Evolutionary conservation across 352 stramenopile species (phyloP), one percentile per base, ranked within the genome.

Genomic region (Globisporangium uncinulatum): DNA sequence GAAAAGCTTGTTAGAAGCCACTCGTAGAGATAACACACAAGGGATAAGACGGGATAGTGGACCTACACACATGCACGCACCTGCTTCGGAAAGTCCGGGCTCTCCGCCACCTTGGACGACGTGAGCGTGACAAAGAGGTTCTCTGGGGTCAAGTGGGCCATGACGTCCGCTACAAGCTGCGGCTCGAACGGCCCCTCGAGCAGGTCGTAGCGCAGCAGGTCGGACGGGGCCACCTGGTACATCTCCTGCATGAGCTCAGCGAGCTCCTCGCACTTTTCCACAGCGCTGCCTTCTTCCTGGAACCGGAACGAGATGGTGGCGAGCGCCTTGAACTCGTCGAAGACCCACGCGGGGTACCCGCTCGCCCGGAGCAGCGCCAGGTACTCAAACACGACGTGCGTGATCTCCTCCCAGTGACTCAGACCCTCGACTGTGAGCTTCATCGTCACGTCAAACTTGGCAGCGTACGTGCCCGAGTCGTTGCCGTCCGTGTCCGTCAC

Each of bases 191-290:
- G 10, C 10, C 74, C 81, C n/a, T 83, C 63, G 32, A 87, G 77
- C 31, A 86, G 61, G 19, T 89, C 73, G 45, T 87, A 88, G n/a
- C 66, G 66, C 48, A 91, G 60, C 11, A 89, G 63, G 39, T 91
- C 81, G 50, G 72, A 54, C 17, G 73, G 58, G 14, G 66, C 61
- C 9, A 91, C 69, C 36, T 72, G 66, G 55, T 78, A 89, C 42
- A 91, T 87, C 4, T 64, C 68, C 70, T 89, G 79, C 82, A 92
- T 92, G 46, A 87, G 69, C 60, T 79, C 69, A n/a, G 71, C 77
- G 42, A 92, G 55, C 54, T 89, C 78, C 61, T 89, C 79, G 44
- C 77, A 88, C 31, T 71, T 67, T 56, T 88, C 79, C 5, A 89
- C 78, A 8, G 75, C 77, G 36, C 77, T 83, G 31, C 71, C 66